Conservation (phyloP, 164 flowering plant species). For the Platanus orientalis region DNA sequence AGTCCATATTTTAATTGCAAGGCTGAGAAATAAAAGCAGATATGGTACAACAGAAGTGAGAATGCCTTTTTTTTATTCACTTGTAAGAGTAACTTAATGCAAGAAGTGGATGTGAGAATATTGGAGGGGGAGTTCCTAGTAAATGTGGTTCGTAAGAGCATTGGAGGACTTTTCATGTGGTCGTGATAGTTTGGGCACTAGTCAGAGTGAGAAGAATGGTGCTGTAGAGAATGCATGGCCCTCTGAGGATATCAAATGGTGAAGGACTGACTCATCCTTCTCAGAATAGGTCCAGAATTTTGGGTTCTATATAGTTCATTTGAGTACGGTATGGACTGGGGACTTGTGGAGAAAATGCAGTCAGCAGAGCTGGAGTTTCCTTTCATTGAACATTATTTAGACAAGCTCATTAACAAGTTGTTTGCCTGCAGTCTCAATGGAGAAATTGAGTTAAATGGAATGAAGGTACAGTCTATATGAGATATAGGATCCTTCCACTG, state of each 20-base stretch:
- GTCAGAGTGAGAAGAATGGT: background rate
- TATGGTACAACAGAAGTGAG: background rate
- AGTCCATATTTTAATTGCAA: background rate
- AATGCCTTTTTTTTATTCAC: background rate
- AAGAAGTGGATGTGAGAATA: background rate
- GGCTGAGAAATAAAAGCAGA: background rate
- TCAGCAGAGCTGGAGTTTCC: background rate
- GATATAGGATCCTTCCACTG: too few relatives aligned
- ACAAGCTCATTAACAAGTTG: too few relatives aligned
- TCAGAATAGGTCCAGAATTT: background rate
- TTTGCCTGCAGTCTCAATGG: too few relatives aligned
- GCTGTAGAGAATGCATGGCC: background rate
- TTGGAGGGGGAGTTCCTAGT: background rate
- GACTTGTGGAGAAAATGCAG: background rate
- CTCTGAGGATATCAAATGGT: too few relatives aligned
- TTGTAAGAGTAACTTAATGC: background rate
- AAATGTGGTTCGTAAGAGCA: background rate
- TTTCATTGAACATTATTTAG: background rate
- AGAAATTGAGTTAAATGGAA: too few relatives aligned
- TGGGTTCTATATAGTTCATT: background rate
- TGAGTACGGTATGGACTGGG: background rate
- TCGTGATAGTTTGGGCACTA: too few relatives aligned
- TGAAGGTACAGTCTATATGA: too few relatives aligned
- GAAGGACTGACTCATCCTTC: background rate
- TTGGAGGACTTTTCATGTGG: background rate